Evolutionary conservation across 2,329 filamentous ascomycete species (phyloP), one percentile per base, ranked within the genome.

Genomic region (Emergomyces pasteurianus): DNA sequence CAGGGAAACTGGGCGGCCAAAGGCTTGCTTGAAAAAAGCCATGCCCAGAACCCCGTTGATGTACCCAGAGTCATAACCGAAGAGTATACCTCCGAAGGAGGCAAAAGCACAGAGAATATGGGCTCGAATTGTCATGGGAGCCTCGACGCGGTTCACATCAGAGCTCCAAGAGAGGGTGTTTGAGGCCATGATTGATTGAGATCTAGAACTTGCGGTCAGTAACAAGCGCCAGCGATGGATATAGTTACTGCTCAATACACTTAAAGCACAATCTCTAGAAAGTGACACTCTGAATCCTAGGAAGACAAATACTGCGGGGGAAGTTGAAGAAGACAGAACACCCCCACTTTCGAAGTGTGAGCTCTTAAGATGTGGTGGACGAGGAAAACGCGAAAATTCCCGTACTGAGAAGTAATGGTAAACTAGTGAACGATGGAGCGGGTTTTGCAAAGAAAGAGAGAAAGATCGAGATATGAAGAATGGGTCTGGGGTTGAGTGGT

Each of bases 51-150:
- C 73, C 57, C 74, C 74, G 58, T 67, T 74, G 64, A 76, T 75
- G 58, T 76, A 75, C 57, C 74, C 74, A 23, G 70, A 73, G 61
- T 76, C 74, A 60, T 74, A 76, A 31, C 74, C 74, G 65, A 75
- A 76, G 66, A 75, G 73, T 63, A 75, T 75, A 67, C 74, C 86
- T 69, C 86, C 86, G 63, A 88, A 87, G 40, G 85, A 84, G 63
- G 86, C 86, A 65, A 88, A 88, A 65, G 83, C 85, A 73, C 85
- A 88, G 70, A 88, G 81, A 58, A 86, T 63, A 73, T 88, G 88
- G 60, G 85, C 85, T 78, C 86, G 85, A 74, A 83, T 75, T 65
- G 85, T 88, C 67, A 88, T 81, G 66, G 86, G 85, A 14, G 86
- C 85, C 78, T 88, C 86, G 70, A 87, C 81, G 64, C 80, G 78